phyloP scores from a whole-genome alignment of 371 early-diverging fungal species.

The Saksenaea oblongispora region DNA sequence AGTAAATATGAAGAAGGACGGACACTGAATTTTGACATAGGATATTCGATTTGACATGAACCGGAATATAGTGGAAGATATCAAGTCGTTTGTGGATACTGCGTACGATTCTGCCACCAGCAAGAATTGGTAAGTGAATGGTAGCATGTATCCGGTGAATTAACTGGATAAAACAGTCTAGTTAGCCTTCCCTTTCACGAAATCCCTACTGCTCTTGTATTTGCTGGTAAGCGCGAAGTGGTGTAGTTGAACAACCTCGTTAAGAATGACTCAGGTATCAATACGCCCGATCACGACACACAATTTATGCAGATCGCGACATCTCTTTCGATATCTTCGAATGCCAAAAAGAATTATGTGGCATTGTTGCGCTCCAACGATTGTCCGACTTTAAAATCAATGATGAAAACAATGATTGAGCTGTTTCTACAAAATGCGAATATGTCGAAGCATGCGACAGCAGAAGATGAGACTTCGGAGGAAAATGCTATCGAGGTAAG shows the following conservation, averaged over 20 bases:
- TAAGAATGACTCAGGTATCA: conserved; percentile 22
- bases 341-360: conserved; percentile 47
- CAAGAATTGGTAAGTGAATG: conserved; percentile 10
- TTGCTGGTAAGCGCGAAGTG: conserved; percentile 52
- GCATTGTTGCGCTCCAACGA: conserved; percentile 69
- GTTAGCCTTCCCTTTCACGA: conserved; percentile 53
- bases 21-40: conserved; percentile 20
- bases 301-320: conserved; percentile 51
- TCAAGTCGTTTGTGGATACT: conserved; percentile 50
- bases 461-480: conserved; percentile 30
- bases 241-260: background rate
- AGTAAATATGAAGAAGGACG: background rate
- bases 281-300: conserved; percentile 46
- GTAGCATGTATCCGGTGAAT: background rate
- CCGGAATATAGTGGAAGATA: conserved; percentile 33
- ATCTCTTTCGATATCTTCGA: conserved; percentile 34
- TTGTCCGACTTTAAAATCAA: conserved; percentile 55
- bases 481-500: conserved; percentile 18
- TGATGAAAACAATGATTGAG: conserved; percentile 64
- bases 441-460: conserved; percentile 21
- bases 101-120: conserved; percentile 26
- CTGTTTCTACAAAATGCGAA: conserved; percentile 46
- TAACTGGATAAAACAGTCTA: conserved; percentile 3
- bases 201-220: conserved; percentile 69
- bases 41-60: conserved; percentile 56